Base-by-base conservation (phyloP, 768 basidiomycete genomes). In the Cytidiella melzeri region DNA sequence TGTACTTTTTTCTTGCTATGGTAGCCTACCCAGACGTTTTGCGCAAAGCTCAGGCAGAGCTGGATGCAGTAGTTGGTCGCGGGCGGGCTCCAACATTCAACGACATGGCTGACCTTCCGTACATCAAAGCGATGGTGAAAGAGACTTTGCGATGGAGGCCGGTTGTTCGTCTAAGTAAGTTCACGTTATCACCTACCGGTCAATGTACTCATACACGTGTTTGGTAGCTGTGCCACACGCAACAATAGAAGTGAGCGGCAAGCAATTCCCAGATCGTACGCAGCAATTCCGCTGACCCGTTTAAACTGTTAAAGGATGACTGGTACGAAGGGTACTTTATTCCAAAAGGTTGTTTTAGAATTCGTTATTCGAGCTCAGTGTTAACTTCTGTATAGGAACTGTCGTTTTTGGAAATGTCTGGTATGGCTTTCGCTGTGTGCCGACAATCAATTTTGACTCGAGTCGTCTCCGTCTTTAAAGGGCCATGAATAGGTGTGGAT, bases 1-100 rank as follows among this genome's bases (percentile, higher is more conserved):
- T 23, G 9, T 9, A n/a, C 3, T 61, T 65, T 45, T 49, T 58
- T 24, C 50, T 62, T 15, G 57, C 60, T 1, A 59, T 62, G 56
- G 52, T 52, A 3, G 34, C 55, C 5, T 45, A 57, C 45, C 66
- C 66, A 9, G 58, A 61, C 4, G 57, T 57, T 0, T 43, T 24
- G 49, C 54, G 48, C 28, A 38, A 19, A 24, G 52, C 52, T 7
- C 40, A 37, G 21, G 27, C 30, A 13, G 24, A 41, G 27, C 34
- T 50, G 3, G 41, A 43, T 25, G 10, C n/a, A 4, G 28, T 45
- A 7, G 19, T 45, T 15, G 54, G 47, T 11, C 44, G 25, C 24
- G 47, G 25, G 11, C 40, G 21, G 11, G 19, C 41, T 19, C 57
- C 57, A 6, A 21, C 37, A 10, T 27, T 44, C 58, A 12, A 24